Conservation (phyloP, 345 rosid genomes). For the Clarkia xantiana region DNA sequence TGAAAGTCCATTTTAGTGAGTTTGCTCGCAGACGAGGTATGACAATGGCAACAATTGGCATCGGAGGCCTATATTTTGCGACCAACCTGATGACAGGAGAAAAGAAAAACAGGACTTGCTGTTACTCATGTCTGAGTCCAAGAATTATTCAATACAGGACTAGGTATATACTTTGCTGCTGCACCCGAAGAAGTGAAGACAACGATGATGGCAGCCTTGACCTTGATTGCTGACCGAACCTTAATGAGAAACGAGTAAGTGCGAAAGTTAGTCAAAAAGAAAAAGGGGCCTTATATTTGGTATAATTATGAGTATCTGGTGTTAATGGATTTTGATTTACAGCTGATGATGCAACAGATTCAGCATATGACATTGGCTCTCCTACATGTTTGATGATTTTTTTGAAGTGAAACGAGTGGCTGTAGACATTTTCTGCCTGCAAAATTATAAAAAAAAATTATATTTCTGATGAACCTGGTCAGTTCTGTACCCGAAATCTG, state of each 20-base stretch:
- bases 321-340: constrained; percentile 10
- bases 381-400: constrained; percentile 19
- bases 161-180: constrained; percentile 21
- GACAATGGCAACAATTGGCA: constrained; percentile 14
- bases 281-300: too few species aligned
- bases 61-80: constrained; percentile 13
- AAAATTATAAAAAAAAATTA: neutral
- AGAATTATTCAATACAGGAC: too few species aligned
- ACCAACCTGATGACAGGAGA: constrained; percentile 8
- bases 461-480: too few species aligned
- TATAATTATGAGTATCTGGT: too few species aligned
- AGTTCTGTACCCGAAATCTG: neutral
- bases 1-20: constrained; percentile 13
- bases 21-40: constrained; percentile 12
- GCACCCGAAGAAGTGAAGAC: constrained; percentile 33
- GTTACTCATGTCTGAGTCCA: too few species aligned
- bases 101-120: too few species aligned
- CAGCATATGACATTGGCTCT: constrained; percentile 29
- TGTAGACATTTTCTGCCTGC: constrained; percentile 32
- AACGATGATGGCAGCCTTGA: constrained; percentile 27
- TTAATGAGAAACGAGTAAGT: neutral
- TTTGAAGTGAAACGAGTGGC: constrained; percentile 23
- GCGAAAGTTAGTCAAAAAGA: too few species aligned
- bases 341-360: constrained; percentile 32
- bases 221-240: constrained; percentile 37